These are phyloP conservation scores for Exophiala dermatitidis DNA, from an alignment of 2,329 filamentous ascomycete genomes.

Conservation along the genomic window DNA sequence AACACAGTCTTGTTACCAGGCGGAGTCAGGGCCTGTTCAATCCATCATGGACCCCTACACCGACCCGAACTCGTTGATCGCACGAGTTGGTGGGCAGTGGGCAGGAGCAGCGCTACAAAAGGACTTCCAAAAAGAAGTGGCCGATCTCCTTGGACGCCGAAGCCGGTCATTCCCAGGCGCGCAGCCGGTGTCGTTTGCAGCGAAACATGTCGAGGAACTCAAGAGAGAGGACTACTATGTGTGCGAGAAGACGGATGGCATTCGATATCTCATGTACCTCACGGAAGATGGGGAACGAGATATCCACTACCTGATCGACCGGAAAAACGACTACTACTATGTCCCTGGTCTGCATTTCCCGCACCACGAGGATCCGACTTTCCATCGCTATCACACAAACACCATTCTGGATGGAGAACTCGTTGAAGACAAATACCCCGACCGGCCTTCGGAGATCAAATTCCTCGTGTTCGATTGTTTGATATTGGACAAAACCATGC, in stretches of 20 bases:
- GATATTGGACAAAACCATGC: conserved; percentile 65
- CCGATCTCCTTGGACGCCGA: conserved; percentile 62
- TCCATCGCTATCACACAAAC: conserved; percentile 61
- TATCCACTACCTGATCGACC: conserved; percentile 87
- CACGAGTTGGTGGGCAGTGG: conserved; percentile 48
- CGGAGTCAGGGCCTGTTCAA: background rate
- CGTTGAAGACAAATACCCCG: conserved; percentile 69
- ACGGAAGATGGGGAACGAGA: conserved; percentile 52
- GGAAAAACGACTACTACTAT: conserved; percentile 94
- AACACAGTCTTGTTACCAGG: background rate
- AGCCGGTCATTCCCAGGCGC: conserved; percentile 69
- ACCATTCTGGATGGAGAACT: conserved; percentile 91
- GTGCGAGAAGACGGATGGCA: conserved; percentile 96
- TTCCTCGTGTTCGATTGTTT: conserved; percentile 94
- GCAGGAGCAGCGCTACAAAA: conserved; percentile 54
- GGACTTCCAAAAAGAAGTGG: conserved; percentile 64
- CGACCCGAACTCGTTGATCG: conserved; percentile 16
- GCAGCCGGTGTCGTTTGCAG: conserved; percentile 87
- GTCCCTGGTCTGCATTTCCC: conserved; percentile 78
- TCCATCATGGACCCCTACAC: conserved; percentile 6
- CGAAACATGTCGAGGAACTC: conserved; percentile 74
- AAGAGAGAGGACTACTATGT: conserved; percentile 85
- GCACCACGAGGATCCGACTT: conserved; percentile 53
- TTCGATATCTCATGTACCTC: conserved; percentile 90
- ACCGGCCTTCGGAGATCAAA: conserved; percentile 62